phyloP scores from a whole-genome alignment of 2,329 filamentous ascomycete species.

The Nemania abortiva region DNA sequence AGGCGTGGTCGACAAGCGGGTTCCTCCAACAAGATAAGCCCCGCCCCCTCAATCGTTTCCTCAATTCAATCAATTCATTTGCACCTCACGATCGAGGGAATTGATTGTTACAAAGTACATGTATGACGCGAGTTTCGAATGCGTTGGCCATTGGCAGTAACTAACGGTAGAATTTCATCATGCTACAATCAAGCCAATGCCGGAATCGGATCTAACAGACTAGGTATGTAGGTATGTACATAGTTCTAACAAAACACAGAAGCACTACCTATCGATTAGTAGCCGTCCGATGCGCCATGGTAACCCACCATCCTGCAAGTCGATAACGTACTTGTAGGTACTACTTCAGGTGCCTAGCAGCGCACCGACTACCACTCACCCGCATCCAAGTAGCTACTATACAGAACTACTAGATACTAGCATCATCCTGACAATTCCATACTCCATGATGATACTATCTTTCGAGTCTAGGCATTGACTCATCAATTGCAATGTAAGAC shows the following conservation, averaged over 20 bases:
- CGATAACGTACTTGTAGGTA: background rate
- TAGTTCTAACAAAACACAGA: background rate
- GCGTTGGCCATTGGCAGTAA: background rate
- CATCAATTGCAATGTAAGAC: constrained; percentile 8
- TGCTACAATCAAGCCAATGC: background rate
- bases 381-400: no score
- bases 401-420: background rate
- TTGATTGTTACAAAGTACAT: background rate
- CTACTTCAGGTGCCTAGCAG: background rate
- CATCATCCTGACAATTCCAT: background rate
- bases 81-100: background rate
- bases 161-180: background rate
- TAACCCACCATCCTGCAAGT: no score
- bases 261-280: background rate
- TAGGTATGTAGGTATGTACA: background rate
- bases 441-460: background rate
- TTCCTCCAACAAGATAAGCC: constrained; percentile 16
- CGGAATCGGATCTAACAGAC: background rate
- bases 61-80: constrained; percentile 9
- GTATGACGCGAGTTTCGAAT: background rate
- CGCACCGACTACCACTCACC: background rate
- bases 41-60: background rate
- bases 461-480: background rate
- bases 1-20: background rate
- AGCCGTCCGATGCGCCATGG: background rate